Percentiles rank a stretch among this genome's conserved stretches.
Evolutionary conservation across 805 yeast species (phyloP).

Genomic region (Hyphopichia homilentoma): DNA sequence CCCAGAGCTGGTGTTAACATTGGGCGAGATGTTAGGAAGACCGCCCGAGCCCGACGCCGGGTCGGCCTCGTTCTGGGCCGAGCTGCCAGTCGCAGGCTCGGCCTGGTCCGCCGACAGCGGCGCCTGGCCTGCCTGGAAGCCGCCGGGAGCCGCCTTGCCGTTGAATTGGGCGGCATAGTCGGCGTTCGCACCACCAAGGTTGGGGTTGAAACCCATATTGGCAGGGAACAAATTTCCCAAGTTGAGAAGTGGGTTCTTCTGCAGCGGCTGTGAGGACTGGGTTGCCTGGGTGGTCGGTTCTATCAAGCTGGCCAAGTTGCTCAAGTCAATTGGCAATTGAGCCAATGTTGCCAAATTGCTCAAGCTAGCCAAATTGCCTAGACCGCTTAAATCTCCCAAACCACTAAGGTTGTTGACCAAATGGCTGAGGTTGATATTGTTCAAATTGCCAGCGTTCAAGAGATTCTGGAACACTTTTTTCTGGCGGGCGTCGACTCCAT

Average conservation of each 20-base stretch:
- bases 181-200: not conserved
- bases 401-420: constrained; percentile 38
- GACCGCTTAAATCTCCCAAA: constrained; percentile 29
- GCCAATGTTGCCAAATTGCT: constrained; percentile 41
- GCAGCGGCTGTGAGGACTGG: not conserved
- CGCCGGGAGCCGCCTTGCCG: constrained; percentile 1
- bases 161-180: constrained; percentile 2
- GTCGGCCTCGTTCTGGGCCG: constrained; percentile 1
- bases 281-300: constrained; percentile 10
- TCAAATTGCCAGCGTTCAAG: constrained; percentile 36
- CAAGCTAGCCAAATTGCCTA: constrained; percentile 37
- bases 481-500: not conserved
- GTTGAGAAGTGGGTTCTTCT: not conserved
- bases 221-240: not conserved
- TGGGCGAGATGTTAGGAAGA: constrained; percentile 17
- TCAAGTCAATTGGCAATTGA: constrained; percentile 38
- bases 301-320: constrained; percentile 28
- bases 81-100: too few species aligned
- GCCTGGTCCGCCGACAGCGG: constrained; percentile 1
- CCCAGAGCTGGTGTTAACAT: constrained; percentile 11
- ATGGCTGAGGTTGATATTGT: constrained; percentile 40
- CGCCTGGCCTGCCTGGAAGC: constrained; percentile 3
- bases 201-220: not conserved
- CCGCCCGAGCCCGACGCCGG: constrained; percentile 5
- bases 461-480: constrained; percentile 3